Evolutionary conservation across 2,329 filamentous ascomycete species (phyloP).

Genomic region (Colletotrichum higginsianum): DNA sequence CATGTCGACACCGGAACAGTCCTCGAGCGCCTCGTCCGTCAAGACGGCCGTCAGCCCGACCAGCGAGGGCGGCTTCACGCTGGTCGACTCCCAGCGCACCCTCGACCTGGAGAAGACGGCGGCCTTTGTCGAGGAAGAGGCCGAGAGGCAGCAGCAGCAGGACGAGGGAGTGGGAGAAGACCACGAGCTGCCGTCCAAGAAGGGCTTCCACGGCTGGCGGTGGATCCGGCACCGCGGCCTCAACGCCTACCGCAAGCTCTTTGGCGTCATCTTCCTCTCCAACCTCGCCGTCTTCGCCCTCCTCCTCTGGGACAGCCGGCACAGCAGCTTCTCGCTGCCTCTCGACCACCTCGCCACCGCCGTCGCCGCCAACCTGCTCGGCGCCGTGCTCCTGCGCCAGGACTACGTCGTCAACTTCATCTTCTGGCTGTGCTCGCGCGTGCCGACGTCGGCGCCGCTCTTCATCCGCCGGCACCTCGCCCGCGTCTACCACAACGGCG

Average conservation of each 20-base stretch:
- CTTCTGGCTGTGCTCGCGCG: constrained; percentile 62
- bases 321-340: constrained; percentile 47
- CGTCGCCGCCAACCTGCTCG: constrained; percentile 64
- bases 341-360: constrained; percentile 58
- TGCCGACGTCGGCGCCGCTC: constrained; percentile 63
- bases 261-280: constrained; percentile 65
- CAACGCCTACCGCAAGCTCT: constrained; percentile 70
- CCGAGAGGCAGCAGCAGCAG: constrained; percentile 10
- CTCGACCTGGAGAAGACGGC: constrained; percentile 39
- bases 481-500: constrained; percentile 68
- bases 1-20: constrained; percentile 14
- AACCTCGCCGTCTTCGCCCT: constrained; percentile 65
- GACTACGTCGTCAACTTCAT: constrained; percentile 67
- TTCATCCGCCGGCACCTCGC: constrained; percentile 62
- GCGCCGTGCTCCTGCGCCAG: constrained; percentile 67
- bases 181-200: constrained; percentile 59
- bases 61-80: constrained; percentile 34
- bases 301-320: constrained; percentile 52
- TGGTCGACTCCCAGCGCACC: constrained; percentile 31
- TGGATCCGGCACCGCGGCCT: constrained; percentile 62
- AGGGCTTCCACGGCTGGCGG: constrained; percentile 55
- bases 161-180: constrained; percentile 35
- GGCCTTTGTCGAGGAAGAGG: constrained; percentile 25
- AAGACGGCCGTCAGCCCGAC: constrained; percentile 20
- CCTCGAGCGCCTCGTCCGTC: constrained; percentile 30